Percentiles rank a stretch among this genome's conserved stretches.
Conservation (phyloP, 257 asterid species). For the Henckelia pumila region DNA sequence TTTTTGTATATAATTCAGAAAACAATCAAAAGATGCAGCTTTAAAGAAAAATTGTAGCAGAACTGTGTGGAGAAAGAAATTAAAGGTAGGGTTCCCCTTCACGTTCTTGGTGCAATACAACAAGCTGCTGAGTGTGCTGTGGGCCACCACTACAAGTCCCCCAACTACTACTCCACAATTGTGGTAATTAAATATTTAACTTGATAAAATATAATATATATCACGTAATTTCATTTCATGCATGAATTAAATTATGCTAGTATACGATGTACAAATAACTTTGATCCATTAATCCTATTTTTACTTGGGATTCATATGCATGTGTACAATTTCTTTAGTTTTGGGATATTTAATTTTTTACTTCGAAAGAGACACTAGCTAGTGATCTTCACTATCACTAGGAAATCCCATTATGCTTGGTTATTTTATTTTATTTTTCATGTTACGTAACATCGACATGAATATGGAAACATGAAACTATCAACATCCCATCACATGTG, state of each 20-base stretch:
- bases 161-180: too few relatives aligned
- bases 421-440: background rate
- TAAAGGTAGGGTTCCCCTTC: slow-evolving; percentile 2
- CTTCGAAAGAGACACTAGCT: too few relatives aligned
- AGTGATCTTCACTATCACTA: too few relatives aligned
- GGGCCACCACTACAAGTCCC: background rate
- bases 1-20: background rate
- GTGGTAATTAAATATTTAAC: too few relatives aligned
- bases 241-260: too few relatives aligned
- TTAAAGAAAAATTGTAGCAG: background rate
- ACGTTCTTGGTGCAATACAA: slow-evolving; percentile 10
- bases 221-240: too few relatives aligned
- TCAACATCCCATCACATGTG: slow-evolving; percentile 16
- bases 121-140: background rate
- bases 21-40: background rate
- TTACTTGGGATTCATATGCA: too few relatives aligned
- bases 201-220: too few relatives aligned
- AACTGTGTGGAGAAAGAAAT: background rate
- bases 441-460: background rate
- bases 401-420: background rate
- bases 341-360: background rate
- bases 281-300: too few relatives aligned
- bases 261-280: too few relatives aligned
- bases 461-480: background rate
- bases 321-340: background rate